These are phyloP conservation scores for Fomitopsis pinicola DNA, from an alignment of 1,284 basidiomycete genomes.

Conservation along the genomic window DNA sequence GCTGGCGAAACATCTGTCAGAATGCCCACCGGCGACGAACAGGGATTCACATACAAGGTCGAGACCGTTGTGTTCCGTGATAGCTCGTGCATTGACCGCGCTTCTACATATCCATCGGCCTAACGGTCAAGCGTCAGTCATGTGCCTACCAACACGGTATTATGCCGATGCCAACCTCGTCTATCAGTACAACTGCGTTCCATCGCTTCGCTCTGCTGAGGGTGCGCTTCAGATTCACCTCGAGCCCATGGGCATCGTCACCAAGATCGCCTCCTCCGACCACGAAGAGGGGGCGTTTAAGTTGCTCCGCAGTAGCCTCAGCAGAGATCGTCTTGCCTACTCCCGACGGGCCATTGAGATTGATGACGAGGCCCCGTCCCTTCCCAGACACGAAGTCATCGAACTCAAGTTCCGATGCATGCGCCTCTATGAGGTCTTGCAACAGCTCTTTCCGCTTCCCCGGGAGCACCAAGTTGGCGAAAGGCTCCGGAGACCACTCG, in stretches of 20 bases:
- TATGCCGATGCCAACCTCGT: conserved; percentile 31
- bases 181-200: conserved; percentile 62
- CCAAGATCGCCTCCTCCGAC: conserved; percentile 58
- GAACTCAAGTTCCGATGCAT: conserved; percentile 47
- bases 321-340: conserved; percentile 50
- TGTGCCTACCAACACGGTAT: conserved; percentile 21
- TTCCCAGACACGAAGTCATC: conserved; percentile 63
- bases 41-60: conserved; percentile 34
- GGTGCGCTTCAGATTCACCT: conserved; percentile 18
- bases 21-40: neutral
- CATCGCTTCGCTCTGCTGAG: conserved; percentile 51
- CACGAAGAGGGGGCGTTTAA: conserved; percentile 53
- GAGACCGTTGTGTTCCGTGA: conserved; percentile 64
- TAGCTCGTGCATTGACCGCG: conserved; percentile 56
- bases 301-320: conserved; percentile 42
- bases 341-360: conserved; percentile 57
- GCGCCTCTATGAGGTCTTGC: conserved; percentile 53
- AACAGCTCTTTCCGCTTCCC: conserved; percentile 47
- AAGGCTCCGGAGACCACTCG: conserved; percentile 54
- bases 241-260: conserved; percentile 36
- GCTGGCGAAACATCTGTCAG: conserved; percentile 9
- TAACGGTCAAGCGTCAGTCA: neutral
- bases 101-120: conserved; percentile 52
- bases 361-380: conserved; percentile 56
- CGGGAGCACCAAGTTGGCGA: conserved; percentile 53